Base-by-base conservation (phyloP, 306 rosid species). In the Quercus agrifolia region DNA sequence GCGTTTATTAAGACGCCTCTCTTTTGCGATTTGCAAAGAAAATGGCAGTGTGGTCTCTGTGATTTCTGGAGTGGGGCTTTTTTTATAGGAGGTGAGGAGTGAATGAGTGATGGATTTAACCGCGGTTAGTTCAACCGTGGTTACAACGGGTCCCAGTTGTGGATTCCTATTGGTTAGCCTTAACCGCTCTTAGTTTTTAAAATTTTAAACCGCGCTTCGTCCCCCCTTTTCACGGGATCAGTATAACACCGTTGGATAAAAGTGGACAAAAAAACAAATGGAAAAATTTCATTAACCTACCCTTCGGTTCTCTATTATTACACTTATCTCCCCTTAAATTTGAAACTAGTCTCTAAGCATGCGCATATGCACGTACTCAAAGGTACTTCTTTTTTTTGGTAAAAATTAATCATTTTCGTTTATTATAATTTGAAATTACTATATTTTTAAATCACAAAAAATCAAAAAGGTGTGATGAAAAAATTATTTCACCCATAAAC, bases 1-100 rank as follows among this genome's bases (percentile, higher is more conserved):
- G 87, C 89, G 90, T 89, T 87, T 89, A 89, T 85, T 49, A 89
- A 89, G 92, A 89, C 90, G 87, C 87, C 86, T 68, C 85, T 46
- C 75, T 28, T 30, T 19, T 70, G 74, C 30, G 27, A 15, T 2
- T 13, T 49, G 54, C 14, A 49, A 21, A 13, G 13, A 49, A 49
- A 10, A 13, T 12, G 0, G 1, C 2, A 12, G 28, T 21, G 51
- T 6, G 67, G 75, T 28, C 68, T 27, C 21, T 4, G 41, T 3
- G 30, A 9, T 19, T 11, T 21, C 44, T 6, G 5, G 25, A 46
- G 5, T 23, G 55, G 67, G 72, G 57, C 0, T 19, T 82, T 71
- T 82, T 81, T 68, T 74, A 49, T 5, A 44, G 74, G 38, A 61
- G 25, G 72, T 41, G 38, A 27, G 73, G 14, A 61, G 52, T 56